These are phyloP conservation scores for Mimosa bimucronata DNA, from an alignment of 306 rosid species.

Conservation along the genomic window DNA sequence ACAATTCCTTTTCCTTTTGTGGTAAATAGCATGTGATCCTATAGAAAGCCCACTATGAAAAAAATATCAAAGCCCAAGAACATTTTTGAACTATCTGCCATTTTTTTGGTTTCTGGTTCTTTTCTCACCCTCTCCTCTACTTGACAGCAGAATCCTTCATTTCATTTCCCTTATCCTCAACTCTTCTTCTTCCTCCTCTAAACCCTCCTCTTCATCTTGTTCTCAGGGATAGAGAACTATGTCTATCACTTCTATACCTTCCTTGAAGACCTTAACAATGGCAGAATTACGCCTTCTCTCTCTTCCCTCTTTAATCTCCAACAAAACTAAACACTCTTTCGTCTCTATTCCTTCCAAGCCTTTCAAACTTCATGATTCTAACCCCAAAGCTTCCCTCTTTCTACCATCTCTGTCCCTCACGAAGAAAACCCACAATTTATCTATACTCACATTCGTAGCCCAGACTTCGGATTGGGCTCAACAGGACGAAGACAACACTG, in stretches of 20 bases:
- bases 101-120: background rate
- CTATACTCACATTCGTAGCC: constrained; percentile 53
- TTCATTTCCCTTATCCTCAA: constrained; percentile 49
- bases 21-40: background rate
- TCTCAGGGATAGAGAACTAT: constrained; percentile 27
- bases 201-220: constrained; percentile 34
- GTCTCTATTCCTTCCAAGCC: constrained; percentile 61
- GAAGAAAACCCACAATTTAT: constrained; percentile 46
- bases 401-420: constrained; percentile 42
- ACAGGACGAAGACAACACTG: constrained; percentile 60
- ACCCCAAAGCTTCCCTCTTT: constrained; percentile 36
- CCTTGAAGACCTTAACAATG: constrained; percentile 57
- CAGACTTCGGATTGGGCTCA: constrained; percentile 89
- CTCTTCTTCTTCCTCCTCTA: constrained; percentile 8
- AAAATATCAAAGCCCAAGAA: constrained; percentile 13
- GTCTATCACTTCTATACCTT: constrained; percentile 55
- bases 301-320: constrained; percentile 45
- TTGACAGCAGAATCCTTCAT: background rate
- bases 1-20: too few relatives aligned
- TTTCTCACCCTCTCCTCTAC: background rate
- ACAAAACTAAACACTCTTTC: constrained; percentile 42
- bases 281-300: constrained; percentile 59
- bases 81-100: background rate
- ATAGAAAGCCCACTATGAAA: background rate
- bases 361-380: constrained; percentile 53